Conservation (phyloP, 805 yeast species). For the Debaryomyces prosopidis region DNA sequence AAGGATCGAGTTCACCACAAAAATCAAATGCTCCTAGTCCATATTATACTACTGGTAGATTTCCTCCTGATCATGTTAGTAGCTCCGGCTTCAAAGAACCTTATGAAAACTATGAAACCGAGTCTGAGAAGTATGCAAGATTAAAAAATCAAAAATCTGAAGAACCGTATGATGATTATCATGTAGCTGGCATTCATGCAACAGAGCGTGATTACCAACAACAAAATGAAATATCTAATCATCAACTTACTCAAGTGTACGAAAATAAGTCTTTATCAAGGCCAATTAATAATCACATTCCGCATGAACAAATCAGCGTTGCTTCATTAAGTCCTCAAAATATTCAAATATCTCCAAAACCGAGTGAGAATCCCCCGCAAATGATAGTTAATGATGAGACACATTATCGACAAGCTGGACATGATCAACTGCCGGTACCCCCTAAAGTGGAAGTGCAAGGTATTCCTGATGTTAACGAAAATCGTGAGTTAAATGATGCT, state of each 20-base stretch:
- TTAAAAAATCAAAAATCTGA: conserved; percentile 4
- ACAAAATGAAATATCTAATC: too few relatives aligned
- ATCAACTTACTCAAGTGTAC: too few relatives aligned
- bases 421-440: too few relatives aligned
- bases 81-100: conserved; percentile 18
- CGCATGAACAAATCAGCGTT: too few relatives aligned
- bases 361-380: too few relatives aligned
- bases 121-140: conserved; percentile 11
- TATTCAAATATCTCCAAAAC: too few relatives aligned
- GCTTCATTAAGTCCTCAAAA: too few relatives aligned
- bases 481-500: background rate
- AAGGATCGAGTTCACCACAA: background rate
- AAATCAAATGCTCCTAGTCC: background rate
- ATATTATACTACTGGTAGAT: background rate
- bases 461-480: background rate
- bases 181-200: background rate
- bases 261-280: too few relatives aligned
- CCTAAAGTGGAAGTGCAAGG: too few relatives aligned
- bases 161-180: conserved; percentile 30
- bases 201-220: background rate
- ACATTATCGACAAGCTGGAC: too few relatives aligned
- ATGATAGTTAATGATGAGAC: too few relatives aligned
- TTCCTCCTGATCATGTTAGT: background rate
- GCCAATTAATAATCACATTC: too few relatives aligned
- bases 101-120: conserved; percentile 21